A percentile compares a stretch with the other conserved stretches of the same genome.
Evolutionary conservation across 768 basidiomycete species (phyloP).

Genomic region (Mycena albidolilacea): DNA sequence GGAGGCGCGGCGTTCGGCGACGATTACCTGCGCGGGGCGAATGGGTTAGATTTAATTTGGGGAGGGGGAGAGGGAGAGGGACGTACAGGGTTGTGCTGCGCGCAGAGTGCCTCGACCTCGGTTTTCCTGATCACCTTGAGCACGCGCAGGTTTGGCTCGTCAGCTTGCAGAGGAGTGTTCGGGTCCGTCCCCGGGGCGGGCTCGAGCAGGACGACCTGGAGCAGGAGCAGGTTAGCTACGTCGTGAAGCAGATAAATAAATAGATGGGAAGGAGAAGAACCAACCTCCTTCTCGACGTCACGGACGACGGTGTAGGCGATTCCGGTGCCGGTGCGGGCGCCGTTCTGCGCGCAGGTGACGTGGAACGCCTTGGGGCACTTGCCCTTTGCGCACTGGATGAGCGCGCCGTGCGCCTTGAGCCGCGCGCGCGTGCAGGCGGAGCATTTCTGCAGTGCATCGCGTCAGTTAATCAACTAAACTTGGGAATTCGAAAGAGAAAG

Average conservation of each 20-base stretch:
- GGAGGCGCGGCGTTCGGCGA: constrained; percentile 80
- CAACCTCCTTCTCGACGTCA: constrained; percentile 82
- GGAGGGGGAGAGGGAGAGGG: constrained; percentile 8
- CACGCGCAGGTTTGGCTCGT: constrained; percentile 48
- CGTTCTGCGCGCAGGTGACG: constrained; percentile 86
- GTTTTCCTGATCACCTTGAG: constrained; percentile 82
- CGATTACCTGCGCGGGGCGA: constrained; percentile 66
- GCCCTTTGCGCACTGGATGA: constrained; percentile 94
- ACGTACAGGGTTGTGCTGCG: constrained; percentile 93
- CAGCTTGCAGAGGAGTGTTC: not conserved
- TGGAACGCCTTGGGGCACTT: constrained; percentile 96
- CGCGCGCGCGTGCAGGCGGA: constrained; percentile 81
- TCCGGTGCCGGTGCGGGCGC: constrained; percentile 58
- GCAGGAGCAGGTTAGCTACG: no score
- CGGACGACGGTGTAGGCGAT: constrained; percentile 74
- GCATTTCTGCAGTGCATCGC: constrained; percentile 79
- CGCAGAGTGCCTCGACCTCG: constrained; percentile 84
- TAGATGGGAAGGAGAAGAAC: not conserved
- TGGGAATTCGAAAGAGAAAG: constrained; percentile 41
- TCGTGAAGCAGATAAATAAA: not conserved
- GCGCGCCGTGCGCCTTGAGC: constrained; percentile 80
- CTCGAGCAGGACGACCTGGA: constrained; percentile 71
- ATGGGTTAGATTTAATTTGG: constrained; percentile 12
- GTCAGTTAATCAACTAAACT: constrained; percentile 4
- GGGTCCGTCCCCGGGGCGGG: constrained; percentile 42